A percentile compares a stretch with the other conserved stretches of the same genome.
Conservation (phyloP, 1,139 yeast genomes). For the Pichia inconspicua region DNA sequence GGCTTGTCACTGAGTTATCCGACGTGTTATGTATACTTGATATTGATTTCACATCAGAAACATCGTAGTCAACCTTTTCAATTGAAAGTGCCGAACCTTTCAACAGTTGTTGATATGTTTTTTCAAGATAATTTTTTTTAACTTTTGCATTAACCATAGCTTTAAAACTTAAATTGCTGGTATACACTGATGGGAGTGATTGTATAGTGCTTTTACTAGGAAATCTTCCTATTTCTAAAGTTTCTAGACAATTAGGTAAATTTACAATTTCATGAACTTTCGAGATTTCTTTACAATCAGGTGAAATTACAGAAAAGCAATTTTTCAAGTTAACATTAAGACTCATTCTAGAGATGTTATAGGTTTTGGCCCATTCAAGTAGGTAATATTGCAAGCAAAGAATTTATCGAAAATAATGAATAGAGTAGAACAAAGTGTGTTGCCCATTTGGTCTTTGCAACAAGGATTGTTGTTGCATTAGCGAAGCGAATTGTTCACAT, state of each 20-base stretch:
- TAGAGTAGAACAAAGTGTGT: neutral
- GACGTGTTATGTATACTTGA: neutral
- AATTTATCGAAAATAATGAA: no score
- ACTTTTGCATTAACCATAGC: no score
- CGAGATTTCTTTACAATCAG: neutral
- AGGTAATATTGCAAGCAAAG: no score
- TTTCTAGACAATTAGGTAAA: neutral
- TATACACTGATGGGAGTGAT: neutral
- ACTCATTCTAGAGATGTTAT: neutral
- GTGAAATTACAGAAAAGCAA: neutral
- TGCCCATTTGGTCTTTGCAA: neutral
- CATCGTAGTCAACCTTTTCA: neutral
- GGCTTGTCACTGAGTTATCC: constrained; percentile 1
- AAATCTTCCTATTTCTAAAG: neutral
- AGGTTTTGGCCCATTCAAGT: no score
- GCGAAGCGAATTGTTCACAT: neutral
- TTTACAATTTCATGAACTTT: neutral
- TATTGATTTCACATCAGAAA: neutral
- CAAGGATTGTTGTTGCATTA: neutral
- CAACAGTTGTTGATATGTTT: neutral
- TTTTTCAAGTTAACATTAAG: neutral
- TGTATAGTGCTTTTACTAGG: neutral
- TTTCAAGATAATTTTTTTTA: no score
- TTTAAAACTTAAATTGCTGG: neutral
- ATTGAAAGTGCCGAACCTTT: neutral